Conservation (phyloP, 2,329 filamentous ascomycete species). For the Juglanconis oblonga region DNA sequence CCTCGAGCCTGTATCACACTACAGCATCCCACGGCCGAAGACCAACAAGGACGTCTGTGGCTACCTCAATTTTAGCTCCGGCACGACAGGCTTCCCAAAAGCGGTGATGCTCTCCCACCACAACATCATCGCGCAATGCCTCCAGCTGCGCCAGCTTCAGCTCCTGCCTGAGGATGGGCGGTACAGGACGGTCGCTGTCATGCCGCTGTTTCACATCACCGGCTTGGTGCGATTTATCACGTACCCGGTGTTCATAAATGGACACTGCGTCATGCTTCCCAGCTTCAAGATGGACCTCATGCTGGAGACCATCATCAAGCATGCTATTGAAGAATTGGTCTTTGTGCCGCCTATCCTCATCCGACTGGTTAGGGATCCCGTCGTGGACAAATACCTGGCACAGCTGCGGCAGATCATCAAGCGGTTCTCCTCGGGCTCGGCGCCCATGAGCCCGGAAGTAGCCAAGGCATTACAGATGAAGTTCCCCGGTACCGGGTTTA, state of each 20-base stretch:
- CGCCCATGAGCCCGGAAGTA: constrained; percentile 55
- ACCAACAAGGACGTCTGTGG: constrained; percentile 1
- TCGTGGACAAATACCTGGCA: constrained; percentile 19
- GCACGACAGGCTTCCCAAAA: constrained; percentile 51
- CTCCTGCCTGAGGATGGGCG: not conserved
- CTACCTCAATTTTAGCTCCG: constrained; percentile 38
- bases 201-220: constrained; percentile 28
- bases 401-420: constrained; percentile 36
- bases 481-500: constrained; percentile 59
- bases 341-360: constrained; percentile 25
- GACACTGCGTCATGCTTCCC: constrained; percentile 23
- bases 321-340: constrained; percentile 23
- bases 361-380: constrained; percentile 22
- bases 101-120: constrained; percentile 48
- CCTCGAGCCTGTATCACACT: constrained; percentile 25
- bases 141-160: constrained; percentile 32
- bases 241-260: constrained; percentile 21
- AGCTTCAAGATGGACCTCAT: constrained; percentile 23
- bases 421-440: constrained; percentile 51
- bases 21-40: not conserved
- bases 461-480: constrained; percentile 52
- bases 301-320: constrained; percentile 20
- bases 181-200: constrained; percentile 14
- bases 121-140: constrained; percentile 39
- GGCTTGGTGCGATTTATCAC: constrained; percentile 19